Evolutionary conservation across 148 eudicot species (phyloP), one percentile per base, ranked within the genome.

Genomic region (Hydrangea macrophylla): DNA sequence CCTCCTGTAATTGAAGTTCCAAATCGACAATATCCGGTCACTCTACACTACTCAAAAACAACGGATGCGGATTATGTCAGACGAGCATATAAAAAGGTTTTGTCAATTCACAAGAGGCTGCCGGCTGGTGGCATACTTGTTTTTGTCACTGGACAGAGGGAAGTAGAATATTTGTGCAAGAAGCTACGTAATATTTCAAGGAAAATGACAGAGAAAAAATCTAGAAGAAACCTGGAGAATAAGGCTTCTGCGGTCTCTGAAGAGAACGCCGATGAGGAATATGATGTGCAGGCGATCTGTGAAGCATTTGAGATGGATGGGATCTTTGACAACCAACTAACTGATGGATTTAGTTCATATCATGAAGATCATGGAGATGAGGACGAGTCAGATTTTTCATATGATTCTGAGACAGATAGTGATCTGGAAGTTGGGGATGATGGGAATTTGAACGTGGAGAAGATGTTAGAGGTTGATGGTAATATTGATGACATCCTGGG

Each of bases 61-160:
- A 94, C 99, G 23, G 91, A 85, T 39, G 77, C 74, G n/a, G 91
- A 94, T 72, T 94, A 90, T 72, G 57, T 94, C 64, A 97, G 97
- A 48, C 88, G 85, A 81, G 97, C 99, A 45, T 88, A 82, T 75
- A 94, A 81, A 58, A 94, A 81, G 72, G 92, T 94, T 53, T 48
- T 94, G 62, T 66, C 89, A 48, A 94, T 90, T 81, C 99, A 94
- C 89, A 94, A 88, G 84, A 86, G 72, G 70, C 70, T 87, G 70
- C 97, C 98, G 70, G 82, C 89, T 69, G 97, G 99, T 65, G 99
- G 97, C 70, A 82, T 90, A 80, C 97, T 94, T 71, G 91, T 91
- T 27, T 94, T 94, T 73, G 92, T 88, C 48, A 94, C 97, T 30
- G 96, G 99, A 54, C 93, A 87, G 84, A 82, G 87, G 69, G 97